Evolutionary conservation across 2,329 filamentous ascomycete genomes (phyloP).

Genomic region (Penicillium hesseltinei): DNA sequence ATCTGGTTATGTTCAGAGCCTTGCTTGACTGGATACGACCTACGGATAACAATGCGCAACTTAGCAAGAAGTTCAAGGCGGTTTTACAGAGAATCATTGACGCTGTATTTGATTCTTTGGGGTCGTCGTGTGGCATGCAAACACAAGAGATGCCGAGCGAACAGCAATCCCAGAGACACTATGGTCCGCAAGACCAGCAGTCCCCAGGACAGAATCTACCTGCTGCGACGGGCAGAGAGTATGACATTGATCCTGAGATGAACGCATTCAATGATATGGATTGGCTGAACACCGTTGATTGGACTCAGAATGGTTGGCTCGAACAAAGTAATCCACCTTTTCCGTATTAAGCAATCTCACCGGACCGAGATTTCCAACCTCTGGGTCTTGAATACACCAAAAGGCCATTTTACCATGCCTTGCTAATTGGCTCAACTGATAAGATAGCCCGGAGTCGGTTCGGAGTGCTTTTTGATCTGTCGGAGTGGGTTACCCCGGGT

Average conservation of each 20-base stretch:
- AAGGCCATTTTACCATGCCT: neutral
- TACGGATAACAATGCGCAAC: neutral
- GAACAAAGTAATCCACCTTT: neutral
- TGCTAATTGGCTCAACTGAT: neutral
- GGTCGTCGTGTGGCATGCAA: neutral
- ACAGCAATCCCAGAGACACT: neutral
- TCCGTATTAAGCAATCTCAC: neutral
- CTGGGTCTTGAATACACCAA: too few relatives aligned
- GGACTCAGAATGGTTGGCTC: slow-evolving; percentile 1
- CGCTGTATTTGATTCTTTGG: neutral
- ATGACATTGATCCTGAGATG: neutral
- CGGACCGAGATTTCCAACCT: neutral
- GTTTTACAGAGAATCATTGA: neutral
- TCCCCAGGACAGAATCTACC: too few relatives aligned
- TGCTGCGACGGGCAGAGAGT: neutral
- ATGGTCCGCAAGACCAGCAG: neutral
- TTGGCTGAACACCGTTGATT: slow-evolving; percentile 2
- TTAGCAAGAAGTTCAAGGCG: neutral
- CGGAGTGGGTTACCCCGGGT: neutral
- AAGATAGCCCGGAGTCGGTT: neutral
- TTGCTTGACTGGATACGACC: neutral
- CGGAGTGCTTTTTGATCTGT: neutral
- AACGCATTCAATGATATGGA: neutral
- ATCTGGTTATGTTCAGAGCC: neutral
- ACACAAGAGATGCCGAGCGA: neutral